phyloP scores from a whole-genome alignment of 2,329 filamentous ascomycete species.

The Botrytis pseudocinerea region DNA sequence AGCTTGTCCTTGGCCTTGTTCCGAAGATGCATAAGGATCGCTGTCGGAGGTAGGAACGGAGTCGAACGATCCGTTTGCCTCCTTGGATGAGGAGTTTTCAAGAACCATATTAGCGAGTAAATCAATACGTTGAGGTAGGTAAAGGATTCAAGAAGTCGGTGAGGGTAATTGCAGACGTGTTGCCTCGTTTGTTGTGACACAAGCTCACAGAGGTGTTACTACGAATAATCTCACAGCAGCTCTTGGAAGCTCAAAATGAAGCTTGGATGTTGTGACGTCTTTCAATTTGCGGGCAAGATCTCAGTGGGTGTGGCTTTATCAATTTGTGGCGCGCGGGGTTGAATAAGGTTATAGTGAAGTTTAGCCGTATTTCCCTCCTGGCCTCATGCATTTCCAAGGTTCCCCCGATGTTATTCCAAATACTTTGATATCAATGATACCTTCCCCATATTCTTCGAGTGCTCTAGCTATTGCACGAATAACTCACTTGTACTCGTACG shows the following conservation, averaged over 20 bases:
- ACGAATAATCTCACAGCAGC: constrained; percentile 12
- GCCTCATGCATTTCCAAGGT: not conserved
- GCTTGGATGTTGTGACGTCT: constrained; percentile 15
- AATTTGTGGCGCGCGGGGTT: constrained; percentile 4
- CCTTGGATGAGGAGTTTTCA: constrained; percentile 29
- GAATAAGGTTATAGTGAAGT: not conserved
- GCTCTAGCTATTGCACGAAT: no score
- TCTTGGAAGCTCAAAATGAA: constrained; percentile 2
- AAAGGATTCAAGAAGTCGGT: constrained; percentile 18
- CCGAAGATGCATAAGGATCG: constrained; percentile 35
- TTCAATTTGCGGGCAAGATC: constrained; percentile 7
- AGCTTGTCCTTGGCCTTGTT: not conserved
- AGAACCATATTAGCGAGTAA: constrained; percentile 33
- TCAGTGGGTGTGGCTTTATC: constrained; percentile 5
- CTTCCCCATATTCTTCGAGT: no score
- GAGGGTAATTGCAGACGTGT: constrained; percentile 22
- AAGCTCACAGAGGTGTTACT: not conserved
- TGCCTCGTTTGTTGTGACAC: not conserved
- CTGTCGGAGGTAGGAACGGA: constrained; percentile 34
- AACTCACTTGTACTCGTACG: not conserved
- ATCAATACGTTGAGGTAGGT: not conserved
- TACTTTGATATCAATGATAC: not conserved
- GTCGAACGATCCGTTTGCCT: constrained; percentile 29
- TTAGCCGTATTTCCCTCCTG: not conserved
- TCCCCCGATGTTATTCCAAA: not conserved